These are phyloP conservation scores for Xylariomycetidae sp. DNA, from an alignment of 2,329 filamentous ascomycete species.

Conservation along the genomic window DNA sequence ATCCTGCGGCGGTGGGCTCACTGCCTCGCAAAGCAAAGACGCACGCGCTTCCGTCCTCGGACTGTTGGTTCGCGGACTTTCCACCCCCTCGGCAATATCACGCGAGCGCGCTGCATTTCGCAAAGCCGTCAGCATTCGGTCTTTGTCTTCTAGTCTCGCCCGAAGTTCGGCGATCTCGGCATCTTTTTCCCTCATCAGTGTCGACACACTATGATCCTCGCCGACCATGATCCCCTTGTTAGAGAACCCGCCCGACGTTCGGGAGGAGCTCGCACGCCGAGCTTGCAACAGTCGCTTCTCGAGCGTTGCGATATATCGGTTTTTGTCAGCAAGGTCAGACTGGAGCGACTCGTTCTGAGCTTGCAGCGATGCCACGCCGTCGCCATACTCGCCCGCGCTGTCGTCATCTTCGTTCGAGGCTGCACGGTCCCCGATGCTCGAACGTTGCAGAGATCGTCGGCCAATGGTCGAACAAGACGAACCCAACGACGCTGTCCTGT, in stretches of 20 bases:
- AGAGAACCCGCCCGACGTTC: slow-evolving; percentile 69
- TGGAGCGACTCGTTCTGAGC: slow-evolving; percentile 91
- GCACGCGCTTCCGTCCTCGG: slow-evolving; percentile 26
- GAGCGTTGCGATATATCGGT: slow-evolving; percentile 88
- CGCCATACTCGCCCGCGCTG: slow-evolving; percentile 73
- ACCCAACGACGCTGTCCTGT: slow-evolving; percentile 61
- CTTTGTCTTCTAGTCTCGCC: slow-evolving; percentile 86
- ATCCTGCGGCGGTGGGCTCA: slow-evolving; percentile 26
- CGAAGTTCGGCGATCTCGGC: slow-evolving; percentile 88
- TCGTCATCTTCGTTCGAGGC: slow-evolving; percentile 57
- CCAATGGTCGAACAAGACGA: slow-evolving; percentile 58
- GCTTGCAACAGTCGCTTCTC: slow-evolving; percentile 91
- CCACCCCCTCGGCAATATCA: slow-evolving; percentile 62
- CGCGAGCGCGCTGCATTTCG: slow-evolving; percentile 79
- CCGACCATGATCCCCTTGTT: slow-evolving; percentile 63
- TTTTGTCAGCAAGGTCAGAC: slow-evolving; percentile 93
- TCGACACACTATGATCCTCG: slow-evolving; percentile 70
- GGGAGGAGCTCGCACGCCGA: slow-evolving; percentile 79
- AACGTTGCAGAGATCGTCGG: slow-evolving; percentile 43
- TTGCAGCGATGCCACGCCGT: slow-evolving; percentile 73
- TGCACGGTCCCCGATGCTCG: slow-evolving; percentile 34
- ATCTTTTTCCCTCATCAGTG: slow-evolving; percentile 80
- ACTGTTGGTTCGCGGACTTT: slow-evolving; percentile 31
- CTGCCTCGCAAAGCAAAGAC: slow-evolving; percentile 26
- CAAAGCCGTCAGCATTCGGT: slow-evolving; percentile 84